Conservation (phyloP, 2,329 filamentous ascomycete genomes). For the Lachnellula occidentalis region DNA sequence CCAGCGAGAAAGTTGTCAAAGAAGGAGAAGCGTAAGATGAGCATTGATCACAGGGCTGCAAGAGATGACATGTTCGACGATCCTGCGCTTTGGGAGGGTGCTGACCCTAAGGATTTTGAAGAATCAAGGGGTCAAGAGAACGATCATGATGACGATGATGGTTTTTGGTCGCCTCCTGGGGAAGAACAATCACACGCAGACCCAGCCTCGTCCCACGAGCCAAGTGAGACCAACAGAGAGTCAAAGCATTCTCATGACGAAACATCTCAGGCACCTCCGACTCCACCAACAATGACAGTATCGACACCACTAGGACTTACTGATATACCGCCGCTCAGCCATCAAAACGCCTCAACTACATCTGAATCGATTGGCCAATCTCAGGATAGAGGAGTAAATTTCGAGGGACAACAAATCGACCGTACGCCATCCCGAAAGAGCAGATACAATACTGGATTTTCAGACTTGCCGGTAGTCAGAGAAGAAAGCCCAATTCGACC, state of each 20-base stretch:
- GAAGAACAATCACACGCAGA: conserved; percentile 7
- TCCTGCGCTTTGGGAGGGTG: conserved; percentile 40
- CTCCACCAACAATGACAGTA: background rate
- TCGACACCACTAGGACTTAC: background rate
- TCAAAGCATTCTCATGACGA: background rate
- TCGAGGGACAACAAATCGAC: conserved; percentile 8
- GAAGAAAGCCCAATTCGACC: conserved; percentile 21
- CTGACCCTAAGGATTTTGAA: conserved; percentile 32
- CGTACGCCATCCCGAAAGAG: conserved; percentile 11
- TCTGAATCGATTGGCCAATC: conserved; percentile 2
- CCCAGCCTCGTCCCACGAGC: conserved; percentile 6
- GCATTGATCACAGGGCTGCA: conserved; percentile 36
- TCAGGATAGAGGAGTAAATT: conserved; percentile 3
- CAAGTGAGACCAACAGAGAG: conserved; percentile 1
- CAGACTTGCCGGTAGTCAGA: conserved; percentile 24
- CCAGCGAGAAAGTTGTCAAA: conserved; percentile 32
- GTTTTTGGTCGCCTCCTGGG: conserved; percentile 31
- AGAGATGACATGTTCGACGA: conserved; percentile 42
- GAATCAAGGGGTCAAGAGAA: conserved; percentile 18
- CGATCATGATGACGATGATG: conserved; percentile 23
- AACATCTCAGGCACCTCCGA: background rate
- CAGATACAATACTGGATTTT: conserved; percentile 18
- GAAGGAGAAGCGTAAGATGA: conserved; percentile 36
- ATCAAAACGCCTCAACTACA: conserved; percentile 1
- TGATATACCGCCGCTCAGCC: background rate